Conservation (phyloP, 202 grass and related monocot genomes). For the Setaria italica region DNA sequence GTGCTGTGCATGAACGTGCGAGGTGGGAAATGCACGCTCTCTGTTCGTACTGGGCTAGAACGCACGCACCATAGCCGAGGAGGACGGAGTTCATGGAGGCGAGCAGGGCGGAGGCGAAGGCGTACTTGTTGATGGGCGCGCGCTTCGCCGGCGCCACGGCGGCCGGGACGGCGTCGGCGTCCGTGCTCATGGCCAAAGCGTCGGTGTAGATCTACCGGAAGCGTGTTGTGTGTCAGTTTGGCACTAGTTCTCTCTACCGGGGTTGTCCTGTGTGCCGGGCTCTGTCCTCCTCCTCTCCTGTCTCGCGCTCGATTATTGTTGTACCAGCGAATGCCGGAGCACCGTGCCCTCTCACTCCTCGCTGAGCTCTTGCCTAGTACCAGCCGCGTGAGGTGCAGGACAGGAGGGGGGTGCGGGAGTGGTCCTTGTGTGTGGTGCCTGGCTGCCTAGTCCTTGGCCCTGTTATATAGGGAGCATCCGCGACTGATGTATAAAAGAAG, state of each 20-base stretch:
- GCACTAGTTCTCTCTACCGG: background rate
- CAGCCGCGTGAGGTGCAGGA: background rate
- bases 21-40: slow-evolving; percentile 2
- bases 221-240: background rate
- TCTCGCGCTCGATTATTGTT: slow-evolving; percentile 41
- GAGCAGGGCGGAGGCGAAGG: slow-evolving; percentile 64
- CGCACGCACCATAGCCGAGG: slow-evolving; percentile 72
- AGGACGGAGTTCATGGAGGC: slow-evolving; percentile 91
- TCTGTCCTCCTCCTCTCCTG: background rate
- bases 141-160: slow-evolving; percentile 66
- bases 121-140: slow-evolving; percentile 75
- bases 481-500: background rate
- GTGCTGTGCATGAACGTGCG: background rate
- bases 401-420: background rate
- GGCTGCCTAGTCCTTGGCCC: background rate
- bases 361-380: background rate
- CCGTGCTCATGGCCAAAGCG: slow-evolving; percentile 38
- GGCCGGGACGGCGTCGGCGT: slow-evolving; percentile 36
- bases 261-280: background rate
- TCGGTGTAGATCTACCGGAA: background rate
- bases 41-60: background rate
- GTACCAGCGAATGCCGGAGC: slow-evolving; percentile 8
- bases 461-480: slow-evolving; percentile 47
- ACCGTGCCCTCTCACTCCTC: slow-evolving; percentile 8
- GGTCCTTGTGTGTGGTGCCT: slow-evolving; percentile 12